phyloP scores from a whole-genome alignment of 345 rosid genomes.

The Cochlearia excelsa region DNA sequence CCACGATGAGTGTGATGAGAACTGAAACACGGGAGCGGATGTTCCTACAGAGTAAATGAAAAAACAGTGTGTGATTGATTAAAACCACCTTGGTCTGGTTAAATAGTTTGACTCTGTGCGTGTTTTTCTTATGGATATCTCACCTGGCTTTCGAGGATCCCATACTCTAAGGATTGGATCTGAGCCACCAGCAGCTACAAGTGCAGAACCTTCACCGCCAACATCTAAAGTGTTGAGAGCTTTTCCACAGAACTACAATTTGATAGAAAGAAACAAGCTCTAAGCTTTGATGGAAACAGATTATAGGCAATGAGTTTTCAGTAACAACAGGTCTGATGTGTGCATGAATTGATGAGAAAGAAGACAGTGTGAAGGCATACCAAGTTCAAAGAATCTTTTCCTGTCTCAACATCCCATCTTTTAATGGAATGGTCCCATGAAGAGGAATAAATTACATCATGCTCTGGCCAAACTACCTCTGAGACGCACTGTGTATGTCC shows the following conservation, averaged over 20 bases:
- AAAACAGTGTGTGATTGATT: neutral
- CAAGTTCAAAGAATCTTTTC: conserved; percentile 65
- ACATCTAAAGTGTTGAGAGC: conserved; percentile 75
- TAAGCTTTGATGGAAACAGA: neutral
- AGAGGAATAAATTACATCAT: conserved; percentile 65
- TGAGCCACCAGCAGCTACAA: conserved; percentile 87
- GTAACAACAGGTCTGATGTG: neutral
- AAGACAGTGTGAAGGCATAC: conserved; percentile 44
- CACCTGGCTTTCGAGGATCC: conserved; percentile 99
- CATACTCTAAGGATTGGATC: conserved; percentile 89
- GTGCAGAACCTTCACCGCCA: conserved; percentile 92
- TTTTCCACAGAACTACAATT: conserved; percentile 74
- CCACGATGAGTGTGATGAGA: conserved; percentile 87
- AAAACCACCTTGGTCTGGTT: conserved; percentile 2
- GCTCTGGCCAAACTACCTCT: conserved; percentile 81
- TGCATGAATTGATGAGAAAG: neutral
- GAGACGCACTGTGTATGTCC: conserved; percentile 92
- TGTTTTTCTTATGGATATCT: conserved; percentile 20
- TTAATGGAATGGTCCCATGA: conserved; percentile 97
- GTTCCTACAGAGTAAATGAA: conserved; percentile 51
- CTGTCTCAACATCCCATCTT: conserved; percentile 82
- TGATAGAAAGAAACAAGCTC: conserved; percentile 6
- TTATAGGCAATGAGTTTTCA: neutral
- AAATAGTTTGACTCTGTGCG: conserved; percentile 7
- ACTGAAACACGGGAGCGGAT: conserved; percentile 81